phyloP scores from a whole-genome alignment of 2,329 filamentous ascomycete genomes.

The Paracamarosporium sp. region DNA sequence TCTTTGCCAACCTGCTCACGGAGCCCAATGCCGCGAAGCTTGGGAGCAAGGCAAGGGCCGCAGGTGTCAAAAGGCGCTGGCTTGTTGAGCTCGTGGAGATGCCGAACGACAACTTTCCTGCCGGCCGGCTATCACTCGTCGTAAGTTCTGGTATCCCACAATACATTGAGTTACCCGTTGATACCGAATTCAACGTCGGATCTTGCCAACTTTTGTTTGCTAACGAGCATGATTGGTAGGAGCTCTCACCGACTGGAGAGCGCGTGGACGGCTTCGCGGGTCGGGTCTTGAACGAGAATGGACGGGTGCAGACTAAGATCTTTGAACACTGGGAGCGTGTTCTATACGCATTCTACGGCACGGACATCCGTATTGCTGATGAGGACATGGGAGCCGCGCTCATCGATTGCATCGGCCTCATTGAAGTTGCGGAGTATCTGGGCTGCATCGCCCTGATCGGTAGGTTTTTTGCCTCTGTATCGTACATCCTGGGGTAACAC shows the following conservation, averaged over 20 bases:
- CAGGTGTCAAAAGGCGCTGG: conserved; percentile 37
- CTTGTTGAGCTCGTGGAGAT: conserved; percentile 39
- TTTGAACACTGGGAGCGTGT: conserved; percentile 52
- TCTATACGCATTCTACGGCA: conserved; percentile 56
- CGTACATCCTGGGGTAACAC: neutral
- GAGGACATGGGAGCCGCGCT: conserved; percentile 48
- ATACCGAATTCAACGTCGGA: neutral
- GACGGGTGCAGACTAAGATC: conserved; percentile 33
- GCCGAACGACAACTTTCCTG: conserved; percentile 23
- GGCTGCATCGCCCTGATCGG: conserved; percentile 50
- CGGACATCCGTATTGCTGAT: conserved; percentile 49
- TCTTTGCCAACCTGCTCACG: conserved; percentile 39
- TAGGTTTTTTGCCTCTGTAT: neutral
- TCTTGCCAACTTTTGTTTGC: neutral
- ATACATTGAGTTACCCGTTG: neutral
- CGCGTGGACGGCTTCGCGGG: conserved; percentile 22
- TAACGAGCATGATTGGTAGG: conserved; percentile 28
- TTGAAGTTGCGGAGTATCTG: conserved; percentile 56
- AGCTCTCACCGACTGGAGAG: conserved; percentile 43
- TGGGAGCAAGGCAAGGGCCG: conserved; percentile 26
- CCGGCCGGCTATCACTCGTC: conserved; percentile 32
- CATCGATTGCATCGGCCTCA: conserved; percentile 48
- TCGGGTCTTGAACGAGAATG: conserved; percentile 44
- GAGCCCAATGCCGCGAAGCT: conserved; percentile 37
- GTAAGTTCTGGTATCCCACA: conserved; percentile 23